Evolutionary conservation across 345 rosid species (phyloP), one percentile per base, ranked within the genome.

Genomic region (Crucihimalaya himalaica): DNA sequence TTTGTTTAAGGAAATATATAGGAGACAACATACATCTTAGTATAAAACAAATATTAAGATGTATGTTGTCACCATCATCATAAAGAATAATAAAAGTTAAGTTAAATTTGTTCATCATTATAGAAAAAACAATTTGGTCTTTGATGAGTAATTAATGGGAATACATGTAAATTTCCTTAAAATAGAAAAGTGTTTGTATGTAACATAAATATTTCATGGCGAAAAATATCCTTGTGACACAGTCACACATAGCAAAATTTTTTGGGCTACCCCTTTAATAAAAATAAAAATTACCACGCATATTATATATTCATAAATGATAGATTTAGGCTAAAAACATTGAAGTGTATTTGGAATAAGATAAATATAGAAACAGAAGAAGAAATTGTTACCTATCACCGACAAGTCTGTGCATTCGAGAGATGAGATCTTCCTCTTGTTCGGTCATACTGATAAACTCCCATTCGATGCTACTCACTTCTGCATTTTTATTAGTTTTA

Each of bases 401-500:
- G 42, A 88, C 83, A 34, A 88, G 88, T 62, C 78, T 81, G 28
- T 84, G 65, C 90, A 88, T 88, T 72, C 90, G 80, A 81, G 52
- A 70, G 72, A 88, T 83, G 70, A 88, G 89, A 79, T 88, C 93
- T 72, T 84, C 87, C 25, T 88, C 90, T 77, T 84, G 87, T 54
- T 83, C 86, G 5, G 81, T 81, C 90, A 86, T 81, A 56, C 70
- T 66, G 51, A 88, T 79, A 74, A 80, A 74, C 51, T 84, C 83
- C 90, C 93, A 86, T 70, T 79, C 83, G 21, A 72, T 70, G 29
- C 93, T 88, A 50, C 83, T 81, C 46, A 86, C 90, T 78, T 88
- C 93, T 88, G 78, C 78, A 34, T 23, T 23, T 3, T 35, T 21
- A 31, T 54, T 32, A 27, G 28, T 4, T 27, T 27, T 23, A 43